These are phyloP conservation scores for Fusarium compactum DNA, from an alignment of 2,329 filamentous ascomycete species.

Conservation along the genomic window DNA sequence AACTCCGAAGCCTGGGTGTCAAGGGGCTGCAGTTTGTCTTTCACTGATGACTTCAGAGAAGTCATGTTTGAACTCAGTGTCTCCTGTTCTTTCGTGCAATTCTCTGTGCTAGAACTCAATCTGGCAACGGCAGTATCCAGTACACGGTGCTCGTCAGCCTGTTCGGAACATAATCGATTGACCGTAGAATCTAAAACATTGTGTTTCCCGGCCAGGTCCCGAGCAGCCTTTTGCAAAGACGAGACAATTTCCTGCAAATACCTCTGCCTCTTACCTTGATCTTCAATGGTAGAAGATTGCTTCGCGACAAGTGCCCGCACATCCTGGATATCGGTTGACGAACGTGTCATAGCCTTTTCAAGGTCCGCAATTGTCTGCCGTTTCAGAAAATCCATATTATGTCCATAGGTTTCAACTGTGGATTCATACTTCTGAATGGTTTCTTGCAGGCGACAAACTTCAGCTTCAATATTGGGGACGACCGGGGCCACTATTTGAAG, in stretches of 20 bases:
- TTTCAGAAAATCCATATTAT: slow-evolving; percentile 9
- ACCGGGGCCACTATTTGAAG: neutral
- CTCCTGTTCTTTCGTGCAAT: slow-evolving; percentile 2
- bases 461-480: neutral
- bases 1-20: slow-evolving; percentile 3
- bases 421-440: neutral
- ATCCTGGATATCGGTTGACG: neutral
- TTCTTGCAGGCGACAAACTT: neutral
- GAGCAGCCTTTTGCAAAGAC: slow-evolving; percentile 4
- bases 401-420: slow-evolving; percentile 5
- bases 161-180: neutral
- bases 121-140: slow-evolving; percentile 6
- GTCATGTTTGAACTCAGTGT: slow-evolving; percentile 7
- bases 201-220: slow-evolving; percentile 5
- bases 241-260: slow-evolving; percentile 4
- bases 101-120: slow-evolving; percentile 1
- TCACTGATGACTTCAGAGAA: slow-evolving; percentile 3
- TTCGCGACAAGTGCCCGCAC: neutral
- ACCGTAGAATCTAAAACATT: neutral
- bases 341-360: slow-evolving; percentile 1
- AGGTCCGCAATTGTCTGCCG: slow-evolving; percentile 9
- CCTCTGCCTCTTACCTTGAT: slow-evolving; percentile 19
- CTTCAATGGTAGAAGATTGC: slow-evolving; percentile 5
- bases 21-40: neutral
- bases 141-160: neutral